Evolutionary conservation across 495 filamentous ascomycete genomes (phyloP).

Genomic region (Peziza echinospora): DNA sequence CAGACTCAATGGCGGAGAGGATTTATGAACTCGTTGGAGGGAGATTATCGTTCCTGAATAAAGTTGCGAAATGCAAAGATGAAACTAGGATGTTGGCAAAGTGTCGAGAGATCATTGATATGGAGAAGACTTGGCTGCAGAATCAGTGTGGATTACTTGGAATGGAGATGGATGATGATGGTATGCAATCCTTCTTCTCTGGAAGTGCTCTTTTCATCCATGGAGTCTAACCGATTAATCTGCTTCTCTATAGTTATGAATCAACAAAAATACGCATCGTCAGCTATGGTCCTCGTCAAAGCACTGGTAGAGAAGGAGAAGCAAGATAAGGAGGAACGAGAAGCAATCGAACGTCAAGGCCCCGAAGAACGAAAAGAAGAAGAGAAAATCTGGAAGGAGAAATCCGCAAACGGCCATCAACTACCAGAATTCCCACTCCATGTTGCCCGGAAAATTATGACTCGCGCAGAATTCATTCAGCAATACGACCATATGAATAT

Average conservation of each 20-base stretch:
- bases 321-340: too few species aligned
- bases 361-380: too few species aligned
- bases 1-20: conserved; percentile 42
- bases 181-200: conserved; percentile 16
- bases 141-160: conserved; percentile 74
- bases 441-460: conserved; percentile 79
- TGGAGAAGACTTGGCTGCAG: conserved; percentile 82
- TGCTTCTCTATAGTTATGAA: conserved; percentile 58
- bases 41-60: conserved; percentile 62
- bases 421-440: conserved; percentile 69
- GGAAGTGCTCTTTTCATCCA: not conserved
- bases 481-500: conserved; percentile 82
- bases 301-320: conserved; percentile 67
- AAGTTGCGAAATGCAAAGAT: conserved; percentile 59
- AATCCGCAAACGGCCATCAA: conserved; percentile 41
- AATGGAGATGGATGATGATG: conserved; percentile 87
- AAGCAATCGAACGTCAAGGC: too few species aligned
- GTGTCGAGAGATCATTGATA: conserved; percentile 54
- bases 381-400: conserved; percentile 36
- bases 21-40: conserved; percentile 75
- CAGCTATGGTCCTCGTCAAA: conserved; percentile 82
- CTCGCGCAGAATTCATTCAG: conserved; percentile 81
- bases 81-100: conserved; percentile 60
- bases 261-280: conserved; percentile 86
- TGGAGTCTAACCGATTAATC: too few species aligned